phyloP scores from a whole-genome alignment of 148 eudicot genomes.

The Camellia lanceoleosa region DNA sequence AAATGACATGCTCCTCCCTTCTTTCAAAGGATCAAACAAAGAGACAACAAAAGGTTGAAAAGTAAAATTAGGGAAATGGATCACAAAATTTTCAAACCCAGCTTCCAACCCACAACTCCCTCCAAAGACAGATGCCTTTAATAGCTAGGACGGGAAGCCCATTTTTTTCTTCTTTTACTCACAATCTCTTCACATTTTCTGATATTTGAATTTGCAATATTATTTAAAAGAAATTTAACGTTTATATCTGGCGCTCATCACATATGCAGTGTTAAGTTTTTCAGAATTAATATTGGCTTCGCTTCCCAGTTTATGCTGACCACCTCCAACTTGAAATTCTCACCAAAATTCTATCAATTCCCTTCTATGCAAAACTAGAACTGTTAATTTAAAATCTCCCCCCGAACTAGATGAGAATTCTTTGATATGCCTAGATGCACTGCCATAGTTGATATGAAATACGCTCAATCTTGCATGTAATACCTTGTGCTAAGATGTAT shows the following conservation, averaged over 20 bases:
- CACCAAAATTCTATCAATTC: neutral
- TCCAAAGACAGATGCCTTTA: neutral
- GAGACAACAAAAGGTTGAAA: neutral
- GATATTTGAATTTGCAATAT: neutral
- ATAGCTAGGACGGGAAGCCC: no score
- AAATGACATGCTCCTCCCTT: neutral
- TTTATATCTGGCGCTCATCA: neutral
- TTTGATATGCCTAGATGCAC: neutral
- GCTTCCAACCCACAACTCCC: neutral
- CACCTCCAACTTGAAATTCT: neutral
- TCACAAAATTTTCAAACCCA: neutral
- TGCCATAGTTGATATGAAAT: neutral
- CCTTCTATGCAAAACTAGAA: neutral
- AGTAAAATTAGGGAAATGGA: neutral
- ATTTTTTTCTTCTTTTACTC: neutral
- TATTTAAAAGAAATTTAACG: neutral
- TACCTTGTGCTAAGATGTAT: neutral
- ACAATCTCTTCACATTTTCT: neutral
- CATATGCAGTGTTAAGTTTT: neutral
- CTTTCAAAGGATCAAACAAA: no score
- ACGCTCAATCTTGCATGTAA: neutral
- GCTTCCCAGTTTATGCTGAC: neutral
- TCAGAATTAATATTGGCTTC: neutral
- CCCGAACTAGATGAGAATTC: neutral
- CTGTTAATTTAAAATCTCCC: neutral